These are phyloP conservation scores for Nannizziopsis barbatae DNA, from an alignment of 2,329 filamentous ascomycete genomes.

Conservation along the genomic window DNA sequence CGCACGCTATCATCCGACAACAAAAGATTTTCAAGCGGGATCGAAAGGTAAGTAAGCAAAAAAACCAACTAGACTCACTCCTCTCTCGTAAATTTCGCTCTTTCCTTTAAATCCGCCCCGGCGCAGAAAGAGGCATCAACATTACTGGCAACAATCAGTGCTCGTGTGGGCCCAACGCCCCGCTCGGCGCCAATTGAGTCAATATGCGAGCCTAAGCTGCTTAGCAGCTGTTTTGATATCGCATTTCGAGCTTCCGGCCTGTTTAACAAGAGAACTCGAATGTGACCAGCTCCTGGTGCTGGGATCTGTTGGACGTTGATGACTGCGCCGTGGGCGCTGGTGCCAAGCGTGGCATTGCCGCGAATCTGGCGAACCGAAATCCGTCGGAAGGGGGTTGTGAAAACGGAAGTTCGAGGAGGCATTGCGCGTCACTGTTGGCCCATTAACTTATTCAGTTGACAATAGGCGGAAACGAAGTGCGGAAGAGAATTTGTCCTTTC, in stretches of 20 bases:
- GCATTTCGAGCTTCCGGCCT: conserved; percentile 78
- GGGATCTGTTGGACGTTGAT: conserved; percentile 64
- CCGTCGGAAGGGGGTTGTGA: conserved; percentile 19
- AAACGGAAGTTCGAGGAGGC: conserved; percentile 22
- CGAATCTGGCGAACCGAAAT: conserved; percentile 19
- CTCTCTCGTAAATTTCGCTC: conserved; percentile 60
- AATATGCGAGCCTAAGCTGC: conserved; percentile 60
- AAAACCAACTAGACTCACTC: conserved; percentile 54
- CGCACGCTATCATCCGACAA: conserved; percentile 7
- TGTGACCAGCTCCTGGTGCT: conserved; percentile 68
- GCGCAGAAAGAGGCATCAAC: conserved; percentile 86
- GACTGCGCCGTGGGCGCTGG: conserved; percentile 26
- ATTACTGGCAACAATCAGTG: conserved; percentile 71
- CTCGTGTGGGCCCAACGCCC: conserved; percentile 54
- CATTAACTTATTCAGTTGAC: too few relatives aligned
- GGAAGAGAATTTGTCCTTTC: too few relatives aligned
- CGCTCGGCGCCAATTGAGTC: conserved; percentile 55
- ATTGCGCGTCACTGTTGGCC: conserved; percentile 16
- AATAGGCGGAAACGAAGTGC: too few relatives aligned
- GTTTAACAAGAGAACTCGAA: conserved; percentile 80
- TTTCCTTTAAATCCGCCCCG: conserved; percentile 87
- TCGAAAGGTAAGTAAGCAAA: conserved; percentile 6
- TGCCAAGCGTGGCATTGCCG: conserved; percentile 27
- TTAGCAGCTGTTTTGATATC: conserved; percentile 67
- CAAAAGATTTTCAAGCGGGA: neutral